phyloP scores from a whole-genome alignment of 331 rosid species.

The Malus hybrid region DNA sequence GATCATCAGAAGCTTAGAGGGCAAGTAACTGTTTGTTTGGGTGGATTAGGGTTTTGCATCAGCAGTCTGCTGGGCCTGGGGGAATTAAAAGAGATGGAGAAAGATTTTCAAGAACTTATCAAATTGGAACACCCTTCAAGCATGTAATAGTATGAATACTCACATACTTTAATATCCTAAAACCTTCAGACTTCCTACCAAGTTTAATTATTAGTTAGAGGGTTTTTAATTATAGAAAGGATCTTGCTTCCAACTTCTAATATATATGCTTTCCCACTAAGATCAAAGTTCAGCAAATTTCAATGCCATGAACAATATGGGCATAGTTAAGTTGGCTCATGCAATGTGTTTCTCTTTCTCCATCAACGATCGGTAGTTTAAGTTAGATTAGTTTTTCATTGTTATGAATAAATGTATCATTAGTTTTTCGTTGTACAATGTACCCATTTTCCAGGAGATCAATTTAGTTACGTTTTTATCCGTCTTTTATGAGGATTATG shows the following conservation, averaged over 20 bases:
- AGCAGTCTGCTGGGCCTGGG: conserved; percentile 17
- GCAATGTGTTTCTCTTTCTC: no score
- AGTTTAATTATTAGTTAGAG: background rate
- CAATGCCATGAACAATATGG: no score
- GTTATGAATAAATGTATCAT: no score
- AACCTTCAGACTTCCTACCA: background rate
- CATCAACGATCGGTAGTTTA: no score
- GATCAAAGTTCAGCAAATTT: no score
- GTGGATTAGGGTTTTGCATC: conserved; percentile 56
- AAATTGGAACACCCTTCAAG: conserved; percentile 49
- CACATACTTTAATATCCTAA: background rate
- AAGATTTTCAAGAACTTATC: conserved; percentile 36
- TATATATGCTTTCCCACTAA: no score
- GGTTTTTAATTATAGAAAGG: background rate
- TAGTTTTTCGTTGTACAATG: no score
- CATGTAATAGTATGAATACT: conserved; percentile 27
- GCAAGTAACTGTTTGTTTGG: conserved; percentile 35
- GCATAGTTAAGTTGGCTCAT: no score
- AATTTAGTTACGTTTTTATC: no score
- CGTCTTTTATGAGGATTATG: no score
- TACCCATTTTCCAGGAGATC: no score
- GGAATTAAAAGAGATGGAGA: conserved; percentile 49
- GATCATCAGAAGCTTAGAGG: conserved; percentile 27
- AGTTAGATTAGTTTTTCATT: no score
- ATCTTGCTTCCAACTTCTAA: background rate